Evolutionary conservation across 805 yeast species (phyloP).

Genomic region (Hanseniaspora pseudoguilliermondii): DNA sequence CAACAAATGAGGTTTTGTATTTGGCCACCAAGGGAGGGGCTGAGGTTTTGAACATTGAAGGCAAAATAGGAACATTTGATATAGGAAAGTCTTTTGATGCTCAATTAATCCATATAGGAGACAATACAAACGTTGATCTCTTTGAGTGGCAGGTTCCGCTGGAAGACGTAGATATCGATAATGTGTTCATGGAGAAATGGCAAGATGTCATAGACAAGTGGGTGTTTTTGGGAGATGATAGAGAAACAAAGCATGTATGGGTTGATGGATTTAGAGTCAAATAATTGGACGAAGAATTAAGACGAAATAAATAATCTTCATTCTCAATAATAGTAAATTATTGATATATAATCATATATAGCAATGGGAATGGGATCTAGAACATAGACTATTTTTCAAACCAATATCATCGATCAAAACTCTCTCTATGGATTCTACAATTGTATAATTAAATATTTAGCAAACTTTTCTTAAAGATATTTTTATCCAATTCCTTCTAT

Average conservation of each 20-base stretch:
- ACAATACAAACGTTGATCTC: constrained; percentile 53
- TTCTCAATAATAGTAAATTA: too few species aligned
- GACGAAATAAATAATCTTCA: neutral
- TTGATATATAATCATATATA: neutral
- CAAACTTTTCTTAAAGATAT: neutral
- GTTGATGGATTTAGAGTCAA: constrained; percentile 59
- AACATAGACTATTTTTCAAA: too few species aligned
- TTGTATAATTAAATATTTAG: neutral
- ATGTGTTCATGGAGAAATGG: constrained; percentile 32
- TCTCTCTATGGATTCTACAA: neutral
- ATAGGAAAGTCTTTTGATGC: constrained; percentile 75
- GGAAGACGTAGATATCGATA: constrained; percentile 14
- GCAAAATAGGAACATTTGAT: constrained; percentile 54
- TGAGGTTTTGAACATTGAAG: constrained; percentile 45
- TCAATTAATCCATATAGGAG: constrained; percentile 57
- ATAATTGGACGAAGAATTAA: neutral
- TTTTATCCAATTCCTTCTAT: neutral
- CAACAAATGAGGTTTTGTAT: constrained; percentile 59
- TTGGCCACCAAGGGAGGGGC: constrained; percentile 91
- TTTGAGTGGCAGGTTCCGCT: constrained; percentile 59
- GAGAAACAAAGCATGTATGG: constrained; percentile 73
- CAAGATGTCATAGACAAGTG: constrained; percentile 65
- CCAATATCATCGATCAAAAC: too few species aligned
- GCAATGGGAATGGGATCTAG: neutral
- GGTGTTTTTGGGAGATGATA: constrained; percentile 88